These are phyloP conservation scores for Penicillium crystallinum DNA, from an alignment of 495 filamentous ascomycete genomes.

Conservation along the genomic window DNA sequence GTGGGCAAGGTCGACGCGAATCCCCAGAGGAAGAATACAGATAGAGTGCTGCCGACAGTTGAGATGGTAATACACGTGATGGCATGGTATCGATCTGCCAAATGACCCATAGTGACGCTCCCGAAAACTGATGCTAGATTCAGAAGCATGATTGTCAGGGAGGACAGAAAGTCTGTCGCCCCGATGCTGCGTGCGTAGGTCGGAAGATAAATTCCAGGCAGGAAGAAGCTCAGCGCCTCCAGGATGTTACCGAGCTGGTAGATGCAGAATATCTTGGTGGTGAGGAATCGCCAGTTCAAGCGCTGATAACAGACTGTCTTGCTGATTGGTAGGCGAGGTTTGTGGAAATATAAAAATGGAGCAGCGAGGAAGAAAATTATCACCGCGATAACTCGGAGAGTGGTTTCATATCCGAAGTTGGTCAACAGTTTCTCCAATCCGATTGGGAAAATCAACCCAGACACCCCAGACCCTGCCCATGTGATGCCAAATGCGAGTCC, in stretches of 20 bases:
- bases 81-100: conserved; percentile 52
- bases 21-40: conserved; percentile 62
- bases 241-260: conserved; percentile 50
- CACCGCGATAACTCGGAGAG: conserved; percentile 43
- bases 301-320: conserved; percentile 11
- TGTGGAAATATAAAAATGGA: conserved; percentile 54
- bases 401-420: conserved; percentile 47
- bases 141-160: conserved; percentile 42
- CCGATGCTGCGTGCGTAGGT: conserved; percentile 47
- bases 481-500: conserved; percentile 48
- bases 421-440: conserved; percentile 44
- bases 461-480: conserved; percentile 41
- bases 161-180: conserved; percentile 13
- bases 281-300: conserved; percentile 40
- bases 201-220: conserved; percentile 57
- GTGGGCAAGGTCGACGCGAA: conserved; percentile 45
- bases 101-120: conserved; percentile 50
- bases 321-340: conserved; percentile 46
- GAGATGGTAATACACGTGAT: conserved; percentile 51
- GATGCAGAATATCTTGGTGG: conserved; percentile 41
- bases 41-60: conserved; percentile 45
- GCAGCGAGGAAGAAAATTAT: conserved; percentile 41
- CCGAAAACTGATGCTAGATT: conserved; percentile 53
- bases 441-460: conserved; percentile 42
- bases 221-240: conserved; percentile 55